These are phyloP conservation scores for Talaromyces thailandensis DNA, from an alignment of 495 filamentous ascomycete genomes.

Conservation along the genomic window DNA sequence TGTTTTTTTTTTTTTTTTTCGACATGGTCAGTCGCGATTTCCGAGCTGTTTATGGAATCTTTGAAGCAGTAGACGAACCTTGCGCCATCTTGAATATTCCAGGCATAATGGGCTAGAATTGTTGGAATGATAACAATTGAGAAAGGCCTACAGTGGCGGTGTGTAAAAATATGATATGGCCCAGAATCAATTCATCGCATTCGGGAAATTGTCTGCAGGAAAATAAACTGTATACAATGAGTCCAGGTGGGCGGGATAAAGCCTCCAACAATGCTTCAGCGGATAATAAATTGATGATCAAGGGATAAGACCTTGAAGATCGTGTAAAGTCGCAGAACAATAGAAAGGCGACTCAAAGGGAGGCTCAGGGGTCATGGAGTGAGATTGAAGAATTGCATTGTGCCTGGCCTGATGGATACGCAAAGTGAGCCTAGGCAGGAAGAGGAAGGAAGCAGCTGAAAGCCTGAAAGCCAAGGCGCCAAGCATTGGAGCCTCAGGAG, in stretches of 20 bases:
- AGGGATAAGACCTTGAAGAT: neutral
- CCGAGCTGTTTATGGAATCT: neutral
- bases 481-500: neutral
- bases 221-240: neutral
- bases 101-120: slow-evolving; percentile 31
- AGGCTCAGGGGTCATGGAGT: neutral
- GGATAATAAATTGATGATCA: neutral
- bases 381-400: neutral
- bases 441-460: neutral
- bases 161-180: neutral
- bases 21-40: slow-evolving; percentile 1
- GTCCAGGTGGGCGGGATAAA: neutral
- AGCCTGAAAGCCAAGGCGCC: neutral
- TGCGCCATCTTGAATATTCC: slow-evolving; percentile 32
- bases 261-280: neutral
- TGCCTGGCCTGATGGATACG: neutral
- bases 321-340: neutral
- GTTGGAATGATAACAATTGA: neutral
- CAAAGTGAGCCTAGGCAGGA: neutral
- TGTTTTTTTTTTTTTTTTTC: slow-evolving; percentile 16
- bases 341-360: neutral
- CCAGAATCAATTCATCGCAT: slow-evolving; percentile 1
- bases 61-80: slow-evolving; percentile 19
- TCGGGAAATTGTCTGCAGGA: neutral
- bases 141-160: neutral